These are phyloP conservation scores for Fragaria iinumae DNA, from an alignment of 306 rosid genomes.

Conservation along the genomic window DNA sequence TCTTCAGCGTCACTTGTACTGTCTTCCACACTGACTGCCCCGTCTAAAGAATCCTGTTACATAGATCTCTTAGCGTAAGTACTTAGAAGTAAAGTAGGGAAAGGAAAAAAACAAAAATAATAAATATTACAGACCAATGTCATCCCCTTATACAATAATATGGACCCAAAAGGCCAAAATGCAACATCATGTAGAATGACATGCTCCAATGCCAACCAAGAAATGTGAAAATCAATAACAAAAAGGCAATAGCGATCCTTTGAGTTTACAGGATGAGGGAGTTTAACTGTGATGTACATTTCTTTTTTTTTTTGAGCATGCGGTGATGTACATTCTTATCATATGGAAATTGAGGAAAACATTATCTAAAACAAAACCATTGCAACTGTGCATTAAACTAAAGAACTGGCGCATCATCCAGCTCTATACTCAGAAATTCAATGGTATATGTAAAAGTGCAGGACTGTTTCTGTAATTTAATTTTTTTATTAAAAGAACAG, in stretches of 20 bases:
- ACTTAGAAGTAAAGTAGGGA: neutral
- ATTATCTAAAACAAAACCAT: neutral
- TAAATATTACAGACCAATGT: neutral
- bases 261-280: neutral
- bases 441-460: neutral
- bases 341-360: neutral
- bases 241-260: neutral
- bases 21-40: conserved; percentile 45
- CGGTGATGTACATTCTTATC: neutral
- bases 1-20: conserved; percentile 30
- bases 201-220: neutral
- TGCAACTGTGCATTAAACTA: neutral
- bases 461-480: neutral
- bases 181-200: neutral
- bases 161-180: neutral
- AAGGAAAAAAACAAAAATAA: neutral
- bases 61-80: conserved; percentile 31
- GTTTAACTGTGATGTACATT: neutral
- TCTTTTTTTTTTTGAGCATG: too few relatives aligned
- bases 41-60: conserved; percentile 71
- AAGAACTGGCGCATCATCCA: neutral
- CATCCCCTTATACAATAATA: neutral
- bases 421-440: neutral
- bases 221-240: neutral
- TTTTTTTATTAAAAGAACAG: neutral